Percentiles rank a stretch among this genome's conserved stretches.
Evolutionary conservation across 768 basidiomycete genomes (phyloP).

Genomic region (Suillus sp.): DNA sequence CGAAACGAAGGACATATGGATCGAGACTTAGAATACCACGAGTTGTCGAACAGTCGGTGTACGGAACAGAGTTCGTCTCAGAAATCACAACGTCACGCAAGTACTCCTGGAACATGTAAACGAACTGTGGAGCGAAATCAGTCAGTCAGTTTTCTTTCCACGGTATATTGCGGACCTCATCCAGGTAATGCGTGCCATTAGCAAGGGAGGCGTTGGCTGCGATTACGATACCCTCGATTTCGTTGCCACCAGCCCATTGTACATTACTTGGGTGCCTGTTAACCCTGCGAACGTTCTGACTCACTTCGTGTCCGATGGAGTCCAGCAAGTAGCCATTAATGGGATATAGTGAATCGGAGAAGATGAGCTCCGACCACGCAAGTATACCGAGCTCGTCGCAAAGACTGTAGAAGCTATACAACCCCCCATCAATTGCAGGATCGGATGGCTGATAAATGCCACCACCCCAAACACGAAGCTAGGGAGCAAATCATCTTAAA

Average conservation of each 20-base stretch:
- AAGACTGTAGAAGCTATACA: slow-evolving; percentile 56
- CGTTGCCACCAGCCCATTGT: slow-evolving; percentile 65
- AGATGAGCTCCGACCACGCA: slow-evolving; percentile 64
- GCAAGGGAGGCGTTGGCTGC: slow-evolving; percentile 35
- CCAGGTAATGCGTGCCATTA: slow-evolving; percentile 50
- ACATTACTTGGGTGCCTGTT: slow-evolving; percentile 59
- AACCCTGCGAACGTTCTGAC: slow-evolving; percentile 56
- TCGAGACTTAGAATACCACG: slow-evolving; percentile 57
- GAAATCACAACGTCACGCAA: slow-evolving; percentile 48
- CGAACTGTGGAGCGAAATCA: slow-evolving; percentile 37
- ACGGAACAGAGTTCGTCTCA: slow-evolving; percentile 56
- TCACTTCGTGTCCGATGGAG: slow-evolving; percentile 54
- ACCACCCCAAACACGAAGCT: slow-evolving; percentile 65
- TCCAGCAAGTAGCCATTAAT: slow-evolving; percentile 55
- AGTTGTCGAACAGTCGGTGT: slow-evolving; percentile 63
- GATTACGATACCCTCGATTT: slow-evolving; percentile 57
- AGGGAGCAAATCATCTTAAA: background rate
- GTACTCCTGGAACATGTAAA: slow-evolving; percentile 54
- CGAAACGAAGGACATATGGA: slow-evolving; percentile 52
- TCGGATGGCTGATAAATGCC: slow-evolving; percentile 53
- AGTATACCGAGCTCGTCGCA: slow-evolving; percentile 64
- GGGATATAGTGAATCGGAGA: slow-evolving; percentile 58
- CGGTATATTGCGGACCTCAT: slow-evolving; percentile 42
- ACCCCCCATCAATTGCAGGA: slow-evolving; percentile 41
- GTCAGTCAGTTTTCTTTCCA: background rate